A percentile compares a stretch with the other conserved stretches of the same genome.
Evolutionary conservation across 805 yeast genomes (phyloP).

Genomic region (Ogataea zsoltii): DNA sequence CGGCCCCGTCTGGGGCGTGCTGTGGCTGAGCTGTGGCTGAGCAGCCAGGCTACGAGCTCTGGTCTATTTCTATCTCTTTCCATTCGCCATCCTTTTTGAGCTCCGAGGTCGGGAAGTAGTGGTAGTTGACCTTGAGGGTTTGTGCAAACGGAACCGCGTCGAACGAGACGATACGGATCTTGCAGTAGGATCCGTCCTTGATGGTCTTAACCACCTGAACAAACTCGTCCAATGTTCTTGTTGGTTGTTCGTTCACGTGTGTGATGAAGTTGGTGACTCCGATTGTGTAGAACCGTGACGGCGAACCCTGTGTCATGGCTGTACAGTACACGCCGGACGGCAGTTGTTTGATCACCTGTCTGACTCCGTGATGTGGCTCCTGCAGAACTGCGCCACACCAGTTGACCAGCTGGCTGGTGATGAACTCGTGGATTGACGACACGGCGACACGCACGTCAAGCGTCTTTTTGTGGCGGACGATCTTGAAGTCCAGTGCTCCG

Average conservation of each 20-base stretch:
- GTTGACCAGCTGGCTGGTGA: slow-evolving; percentile 65
- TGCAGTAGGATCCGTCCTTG: slow-evolving; percentile 79
- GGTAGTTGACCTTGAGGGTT: slow-evolving; percentile 83
- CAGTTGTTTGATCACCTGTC: slow-evolving; percentile 73
- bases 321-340: slow-evolving; percentile 88
- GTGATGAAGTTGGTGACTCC: slow-evolving; percentile 83
- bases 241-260: slow-evolving; percentile 77
- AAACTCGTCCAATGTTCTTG: slow-evolving; percentile 70
- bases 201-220: slow-evolving; percentile 64
- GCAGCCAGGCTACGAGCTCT: slow-evolving; percentile 20
- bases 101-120: slow-evolving; percentile 79
- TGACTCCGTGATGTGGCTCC: slow-evolving; percentile 89
- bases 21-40: too few relatives aligned
- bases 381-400: slow-evolving; percentile 89
- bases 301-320: slow-evolving; percentile 75
- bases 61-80: slow-evolving; percentile 52
- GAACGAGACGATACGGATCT: slow-evolving; percentile 76
- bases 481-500: slow-evolving; percentile 49
- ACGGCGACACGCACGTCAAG: slow-evolving; percentile 65
- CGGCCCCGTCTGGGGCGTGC: too few relatives aligned
- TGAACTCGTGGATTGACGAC: slow-evolving; percentile 53
- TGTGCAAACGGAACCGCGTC: slow-evolving; percentile 87
- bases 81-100: slow-evolving; percentile 54
- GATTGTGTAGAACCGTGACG: slow-evolving; percentile 80
- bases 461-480: slow-evolving; percentile 72